phyloP scores from a whole-genome alignment of 306 rosid genomes.

The Rosa lucieae region DNA sequence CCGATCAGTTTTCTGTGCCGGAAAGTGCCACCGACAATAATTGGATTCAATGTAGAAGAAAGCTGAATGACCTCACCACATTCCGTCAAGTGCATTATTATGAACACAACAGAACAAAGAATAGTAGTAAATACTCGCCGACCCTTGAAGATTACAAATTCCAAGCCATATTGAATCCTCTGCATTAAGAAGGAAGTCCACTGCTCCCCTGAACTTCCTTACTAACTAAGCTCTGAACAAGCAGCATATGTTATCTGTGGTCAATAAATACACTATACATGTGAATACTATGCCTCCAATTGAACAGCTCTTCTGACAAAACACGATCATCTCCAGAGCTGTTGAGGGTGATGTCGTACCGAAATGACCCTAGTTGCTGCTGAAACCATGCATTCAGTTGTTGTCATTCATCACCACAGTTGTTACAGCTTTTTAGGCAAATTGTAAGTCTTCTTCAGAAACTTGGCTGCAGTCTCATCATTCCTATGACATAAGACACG shows the following conservation, averaged over 20 bases:
- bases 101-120: neutral
- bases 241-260: neutral
- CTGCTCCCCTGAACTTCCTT: neutral
- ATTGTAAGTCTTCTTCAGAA: conserved; percentile 85
- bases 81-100: neutral
- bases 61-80: neutral
- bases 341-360: neutral
- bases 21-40: neutral
- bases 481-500: conserved; percentile 79
- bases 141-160: neutral
- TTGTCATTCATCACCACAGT: conserved; percentile 10
- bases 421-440: conserved; percentile 76
- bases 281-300: neutral
- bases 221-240: neutral
- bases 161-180: conserved; percentile 5
- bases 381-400: neutral
- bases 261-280: conserved; percentile 18
- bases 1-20: neutral
- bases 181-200: neutral
- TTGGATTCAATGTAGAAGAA: neutral
- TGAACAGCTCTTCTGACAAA: neutral
- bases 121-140: neutral
- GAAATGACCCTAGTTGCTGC: neutral
- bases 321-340: neutral
- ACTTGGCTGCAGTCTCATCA: conserved; percentile 86